phyloP scores from a whole-genome alignment of 2,329 filamentous ascomycete genomes.

The Fusarium concolor region DNA sequence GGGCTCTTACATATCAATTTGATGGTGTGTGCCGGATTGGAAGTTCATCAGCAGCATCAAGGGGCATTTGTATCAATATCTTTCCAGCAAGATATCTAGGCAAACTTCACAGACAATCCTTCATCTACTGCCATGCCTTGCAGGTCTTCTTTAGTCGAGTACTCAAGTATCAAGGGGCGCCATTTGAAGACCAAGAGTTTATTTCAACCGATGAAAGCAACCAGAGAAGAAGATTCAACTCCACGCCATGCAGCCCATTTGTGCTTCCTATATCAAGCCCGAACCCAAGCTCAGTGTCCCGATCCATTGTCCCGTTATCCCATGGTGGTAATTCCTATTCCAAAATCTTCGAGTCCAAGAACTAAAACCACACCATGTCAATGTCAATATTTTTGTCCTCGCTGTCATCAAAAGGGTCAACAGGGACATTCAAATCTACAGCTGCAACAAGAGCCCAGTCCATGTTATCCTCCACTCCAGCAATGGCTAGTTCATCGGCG shows the following conservation, averaged over 20 bases:
- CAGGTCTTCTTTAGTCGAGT: no score
- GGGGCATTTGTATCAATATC: not conserved
- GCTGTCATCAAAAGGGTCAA: not conserved
- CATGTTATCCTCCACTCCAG: not conserved
- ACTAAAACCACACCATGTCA: not conserved
- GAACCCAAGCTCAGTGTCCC: not conserved
- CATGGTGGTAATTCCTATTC: not conserved
- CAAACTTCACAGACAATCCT: no score
- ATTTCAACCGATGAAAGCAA: not conserved
- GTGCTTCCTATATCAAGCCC: not conserved
- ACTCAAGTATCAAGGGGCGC: slow-evolving; percentile 13
- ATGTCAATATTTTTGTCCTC: not conserved
- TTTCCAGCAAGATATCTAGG: no score
- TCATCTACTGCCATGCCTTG: no score
- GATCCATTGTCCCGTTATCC: not conserved
- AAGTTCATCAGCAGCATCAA: no score
- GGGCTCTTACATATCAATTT: not conserved
- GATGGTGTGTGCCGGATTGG: not conserved
- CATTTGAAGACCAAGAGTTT: not conserved
- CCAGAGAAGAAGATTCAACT: not conserved
- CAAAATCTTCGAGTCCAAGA: not conserved
- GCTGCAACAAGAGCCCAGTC: slow-evolving; percentile 1
- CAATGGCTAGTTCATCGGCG: not conserved
- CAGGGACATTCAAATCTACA: not conserved
- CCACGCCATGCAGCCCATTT: not conserved